phyloP scores from a whole-genome alignment of 805 yeast genomes.

The Zygotorulaspora chibaensis region DNA sequence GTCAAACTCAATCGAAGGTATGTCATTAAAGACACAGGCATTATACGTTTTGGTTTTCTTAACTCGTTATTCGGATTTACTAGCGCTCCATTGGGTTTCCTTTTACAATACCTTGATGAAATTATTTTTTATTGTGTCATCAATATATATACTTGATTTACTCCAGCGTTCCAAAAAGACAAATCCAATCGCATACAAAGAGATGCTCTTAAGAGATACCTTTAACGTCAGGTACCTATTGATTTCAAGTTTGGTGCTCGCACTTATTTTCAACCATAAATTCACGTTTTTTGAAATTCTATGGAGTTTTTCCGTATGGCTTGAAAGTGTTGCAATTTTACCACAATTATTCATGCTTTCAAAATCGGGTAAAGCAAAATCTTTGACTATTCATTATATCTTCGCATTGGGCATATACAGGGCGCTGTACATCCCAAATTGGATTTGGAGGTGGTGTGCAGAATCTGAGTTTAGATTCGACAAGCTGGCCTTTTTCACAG shows the following conservation, averaged over 20 bases:
- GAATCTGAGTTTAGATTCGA: conserved; percentile 56
- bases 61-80: conserved; percentile 65
- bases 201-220: conserved; percentile 61
- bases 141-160: conserved; percentile 68
- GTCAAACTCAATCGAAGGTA: conserved; percentile 69
- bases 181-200: conserved; percentile 51
- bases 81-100: conserved; percentile 48
- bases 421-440: conserved; percentile 86
- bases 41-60: conserved; percentile 70
- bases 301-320: conserved; percentile 92
- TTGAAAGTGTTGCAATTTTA: conserved; percentile 84
- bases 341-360: conserved; percentile 92
- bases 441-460: conserved; percentile 77
- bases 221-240: conserved; percentile 71
- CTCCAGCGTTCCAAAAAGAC: conserved; percentile 44
- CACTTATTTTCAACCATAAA: conserved; percentile 61
- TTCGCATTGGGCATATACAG: conserved; percentile 91
- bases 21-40: conserved; percentile 83
- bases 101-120: conserved; percentile 80
- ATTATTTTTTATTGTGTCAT: conserved; percentile 69
- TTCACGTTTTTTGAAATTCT: conserved; percentile 58
- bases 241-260: conserved; percentile 54
- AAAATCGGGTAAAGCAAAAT: conserved; percentile 81
- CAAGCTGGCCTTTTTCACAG: conserved; percentile 68
- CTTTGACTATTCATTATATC: conserved; percentile 86